Evolutionary conservation across 495 filamentous ascomycete species (phyloP), one percentile per base, ranked within the genome.

Genomic region (Hypomontagnella monticulosa): DNA sequence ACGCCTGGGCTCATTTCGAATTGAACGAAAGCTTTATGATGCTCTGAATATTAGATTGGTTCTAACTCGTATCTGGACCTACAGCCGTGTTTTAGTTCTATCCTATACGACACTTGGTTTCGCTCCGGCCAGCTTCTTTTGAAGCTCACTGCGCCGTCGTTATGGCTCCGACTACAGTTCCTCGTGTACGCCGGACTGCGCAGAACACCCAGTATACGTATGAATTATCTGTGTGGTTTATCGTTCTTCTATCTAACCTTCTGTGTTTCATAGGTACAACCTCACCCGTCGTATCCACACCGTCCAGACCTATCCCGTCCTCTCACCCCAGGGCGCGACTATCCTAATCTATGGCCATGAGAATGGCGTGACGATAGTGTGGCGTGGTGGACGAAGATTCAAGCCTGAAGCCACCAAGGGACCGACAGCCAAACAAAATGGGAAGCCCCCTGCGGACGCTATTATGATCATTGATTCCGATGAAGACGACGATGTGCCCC

Each of bases 331-430:
- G 73, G 93, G 92, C 67, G 93, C 93, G 7, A 90, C 87, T 1
- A 84, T 97, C 71, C 83, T 96, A 51, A 71, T 96, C 27, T 94
- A 95, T 72, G 92, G 89, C 53, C 88, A 95, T 62, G 88, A 92
- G 34, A 88, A 85, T 71, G 93, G 93, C 19, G 56, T 96, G 27
- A 88, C 87, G 37, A 75, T 96, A 19, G 66, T 93, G 19, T 97
- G 93, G 93, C 83, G 90, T 71, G 93, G 92, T 57, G 93, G 93
- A 16, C 83, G 79, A 23, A 78, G 82, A 15, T 87, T 92, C 58
- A 88, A 89, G 53, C 64, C 76, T 14, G 50, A 76, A 32, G 42
- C 74, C 75, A 50, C 48, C 49, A 50, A 68, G 10, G 56, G 73
- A 43, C 51, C 75, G 11, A 77, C 73, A 15, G 79, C 77, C 4